A percentile compares a stretch with the other conserved stretches of the same genome.
These are phyloP conservation scores for Leccinellum rugosiceps DNA, from an alignment of 768 basidiomycete species.

Conservation along the genomic window DNA sequence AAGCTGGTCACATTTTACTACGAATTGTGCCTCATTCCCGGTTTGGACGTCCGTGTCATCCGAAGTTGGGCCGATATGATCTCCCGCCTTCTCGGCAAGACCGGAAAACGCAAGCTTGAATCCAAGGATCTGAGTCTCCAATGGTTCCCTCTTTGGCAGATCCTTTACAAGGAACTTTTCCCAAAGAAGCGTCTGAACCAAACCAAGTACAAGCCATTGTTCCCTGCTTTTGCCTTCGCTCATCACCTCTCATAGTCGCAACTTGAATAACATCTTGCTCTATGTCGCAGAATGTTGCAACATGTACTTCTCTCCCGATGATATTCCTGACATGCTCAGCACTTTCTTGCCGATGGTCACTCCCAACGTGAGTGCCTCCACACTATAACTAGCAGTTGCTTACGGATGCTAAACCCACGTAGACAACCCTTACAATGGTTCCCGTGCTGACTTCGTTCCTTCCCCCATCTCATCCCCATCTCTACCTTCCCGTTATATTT, in stretches of 20 bases:
- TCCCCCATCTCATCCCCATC: slow-evolving; percentile 60
- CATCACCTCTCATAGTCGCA: slow-evolving; percentile 40
- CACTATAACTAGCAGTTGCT: background rate
- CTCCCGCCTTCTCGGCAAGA: slow-evolving; percentile 64
- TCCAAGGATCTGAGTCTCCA: slow-evolving; percentile 61
- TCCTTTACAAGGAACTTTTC: slow-evolving; percentile 71
- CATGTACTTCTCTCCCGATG: slow-evolving; percentile 61
- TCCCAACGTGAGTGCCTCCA: slow-evolving; percentile 51
- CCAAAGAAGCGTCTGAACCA: slow-evolving; percentile 63
- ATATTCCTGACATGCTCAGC: slow-evolving; percentile 68
- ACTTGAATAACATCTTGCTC: slow-evolving; percentile 67
- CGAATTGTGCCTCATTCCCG: slow-evolving; percentile 73
- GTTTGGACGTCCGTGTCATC: slow-evolving; percentile 66
- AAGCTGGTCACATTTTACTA: slow-evolving; percentile 74
- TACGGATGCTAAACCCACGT: slow-evolving; percentile 6
- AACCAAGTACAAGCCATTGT: slow-evolving; percentile 44
- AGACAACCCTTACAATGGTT: slow-evolving; percentile 70
- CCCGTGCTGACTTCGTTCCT: slow-evolving; percentile 78
- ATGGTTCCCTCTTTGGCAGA: slow-evolving; percentile 77
- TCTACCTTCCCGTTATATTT: slow-evolving; percentile 72
- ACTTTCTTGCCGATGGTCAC: slow-evolving; percentile 71
- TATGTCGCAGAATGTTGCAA: slow-evolving; percentile 72
- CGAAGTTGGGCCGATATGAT: slow-evolving; percentile 80
- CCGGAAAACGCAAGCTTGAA: slow-evolving; percentile 68
- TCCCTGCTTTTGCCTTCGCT: background rate